Evolutionary conservation across 208 protist genomes (phyloP).

Genomic region (Naegleria gruberi): DNA sequence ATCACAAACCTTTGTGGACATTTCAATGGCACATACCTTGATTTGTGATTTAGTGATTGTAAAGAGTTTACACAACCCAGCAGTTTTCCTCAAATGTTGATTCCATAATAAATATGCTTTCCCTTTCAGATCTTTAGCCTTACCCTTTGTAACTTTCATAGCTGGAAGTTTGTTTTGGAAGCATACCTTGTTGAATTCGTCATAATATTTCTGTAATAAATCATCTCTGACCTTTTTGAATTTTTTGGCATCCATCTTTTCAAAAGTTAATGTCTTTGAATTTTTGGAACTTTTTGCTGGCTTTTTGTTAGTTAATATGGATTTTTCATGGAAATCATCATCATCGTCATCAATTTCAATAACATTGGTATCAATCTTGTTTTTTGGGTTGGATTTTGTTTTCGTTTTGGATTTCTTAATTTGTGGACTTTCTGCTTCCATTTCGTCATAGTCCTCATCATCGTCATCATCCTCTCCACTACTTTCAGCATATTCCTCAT

Average conservation of each 20-base stretch:
- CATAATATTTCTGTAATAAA: neutral
- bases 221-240: neutral
- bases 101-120: neutral
- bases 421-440: neutral
- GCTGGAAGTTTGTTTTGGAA: slow-evolving; percentile 4
- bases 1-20: neutral
- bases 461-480: neutral
- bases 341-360: neutral
- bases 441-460: neutral
- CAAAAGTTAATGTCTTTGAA: neutral
- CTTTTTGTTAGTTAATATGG: neutral
- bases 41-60: neutral
- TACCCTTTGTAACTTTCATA: neutral
- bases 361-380: too few relatives aligned
- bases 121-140: neutral
- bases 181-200: neutral
- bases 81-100: neutral
- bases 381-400: neutral
- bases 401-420: neutral
- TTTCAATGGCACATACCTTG: neutral
- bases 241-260: neutral
- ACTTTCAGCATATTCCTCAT: neutral
- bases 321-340: too few relatives aligned
- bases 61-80: neutral
- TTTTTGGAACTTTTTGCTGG: neutral